phyloP scores from a whole-genome alignment of 192 early-diverging fungal genomes.

The Polychytrium aggregatum region DNA sequence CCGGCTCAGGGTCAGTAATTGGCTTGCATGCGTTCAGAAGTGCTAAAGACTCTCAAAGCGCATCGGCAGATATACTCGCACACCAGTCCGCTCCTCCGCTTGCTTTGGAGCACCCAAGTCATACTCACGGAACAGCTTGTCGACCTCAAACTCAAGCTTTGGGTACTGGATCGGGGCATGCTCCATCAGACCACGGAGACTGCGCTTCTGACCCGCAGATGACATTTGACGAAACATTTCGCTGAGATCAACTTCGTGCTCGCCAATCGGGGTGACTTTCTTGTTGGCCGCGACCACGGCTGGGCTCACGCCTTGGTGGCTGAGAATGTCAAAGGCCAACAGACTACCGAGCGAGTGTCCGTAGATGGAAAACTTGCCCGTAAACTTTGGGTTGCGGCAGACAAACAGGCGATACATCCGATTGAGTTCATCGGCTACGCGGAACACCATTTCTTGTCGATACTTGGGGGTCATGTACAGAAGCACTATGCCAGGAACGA shows the following conservation, averaged over 20 bases:
- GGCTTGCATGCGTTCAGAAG: too few species aligned
- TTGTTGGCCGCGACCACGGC: too few species aligned
- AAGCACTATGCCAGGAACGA: conserved; percentile 27
- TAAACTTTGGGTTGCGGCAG: conserved; percentile 62
- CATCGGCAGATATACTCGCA: too few species aligned
- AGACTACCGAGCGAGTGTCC: conserved; percentile 74
- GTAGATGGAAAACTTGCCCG: conserved; percentile 64
- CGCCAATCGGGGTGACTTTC: too few species aligned
- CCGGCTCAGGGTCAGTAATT: too few species aligned
- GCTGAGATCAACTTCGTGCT: conserved; percentile 31
- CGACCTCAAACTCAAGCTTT: conserved; percentile 53
- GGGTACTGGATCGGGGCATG: conserved; percentile 17
- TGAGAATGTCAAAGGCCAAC: conserved; percentile 67
- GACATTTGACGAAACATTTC: conserved; percentile 22
- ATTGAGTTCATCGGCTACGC: conserved; percentile 67
- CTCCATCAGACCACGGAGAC: conserved; percentile 28
- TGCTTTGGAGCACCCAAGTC: not conserved
- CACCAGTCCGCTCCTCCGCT: too few species aligned
- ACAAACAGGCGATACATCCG: conserved; percentile 60
- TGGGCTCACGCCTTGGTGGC: conserved; percentile 34
- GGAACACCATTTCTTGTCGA: conserved; percentile 67
- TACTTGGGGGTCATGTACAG: conserved; percentile 79
- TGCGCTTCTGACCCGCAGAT: not conserved
- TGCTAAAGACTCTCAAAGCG: too few species aligned
- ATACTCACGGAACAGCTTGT: conserved; percentile 57